Conservation (phyloP, 495 filamentous ascomycete genomes). For the Aspergillus nidulans region DNA sequence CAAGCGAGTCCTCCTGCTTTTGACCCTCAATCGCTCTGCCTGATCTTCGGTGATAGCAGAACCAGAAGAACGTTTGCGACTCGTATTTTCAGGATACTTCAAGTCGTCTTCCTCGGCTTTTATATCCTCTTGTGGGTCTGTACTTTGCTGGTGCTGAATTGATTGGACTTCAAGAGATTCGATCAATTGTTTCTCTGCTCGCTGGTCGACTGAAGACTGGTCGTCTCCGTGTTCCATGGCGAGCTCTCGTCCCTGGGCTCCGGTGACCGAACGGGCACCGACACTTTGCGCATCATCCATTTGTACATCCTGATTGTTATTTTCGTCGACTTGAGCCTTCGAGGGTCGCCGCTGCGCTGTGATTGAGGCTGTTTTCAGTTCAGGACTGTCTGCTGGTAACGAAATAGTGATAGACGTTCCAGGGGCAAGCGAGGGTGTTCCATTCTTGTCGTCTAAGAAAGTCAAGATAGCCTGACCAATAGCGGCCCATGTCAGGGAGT, state of each 20-base stretch:
- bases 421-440: constrained; percentile 29
- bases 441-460: constrained; percentile 42
- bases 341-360: constrained; percentile 13
- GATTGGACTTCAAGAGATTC: constrained; percentile 37
- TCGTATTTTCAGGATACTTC: constrained; percentile 23
- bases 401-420: constrained; percentile 35
- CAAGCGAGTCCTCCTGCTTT: constrained; percentile 79
- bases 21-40: constrained; percentile 57
- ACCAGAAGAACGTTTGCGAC: constrained; percentile 49
- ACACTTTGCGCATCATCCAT: constrained; percentile 10
- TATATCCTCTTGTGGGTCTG: constrained; percentile 19
- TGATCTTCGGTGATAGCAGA: constrained; percentile 47
- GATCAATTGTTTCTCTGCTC: constrained; percentile 40
- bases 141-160: constrained; percentile 18
- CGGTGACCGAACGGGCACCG: constrained; percentile 5
- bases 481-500: constrained; percentile 46
- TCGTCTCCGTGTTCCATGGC: constrained; percentile 30
- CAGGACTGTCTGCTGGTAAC: constrained; percentile 27
- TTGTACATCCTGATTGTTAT: constrained; percentile 15
- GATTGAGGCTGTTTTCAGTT: constrained; percentile 12
- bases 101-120: constrained; percentile 29
- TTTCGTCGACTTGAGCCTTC: constrained; percentile 14
- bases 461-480: constrained; percentile 55
- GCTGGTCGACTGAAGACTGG: constrained; percentile 38
- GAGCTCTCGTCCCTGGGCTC: constrained; percentile 12